These are phyloP conservation scores for Suhomyces panamericanus DNA, from an alignment of 1,139 yeast species.

Conservation along the genomic window DNA sequence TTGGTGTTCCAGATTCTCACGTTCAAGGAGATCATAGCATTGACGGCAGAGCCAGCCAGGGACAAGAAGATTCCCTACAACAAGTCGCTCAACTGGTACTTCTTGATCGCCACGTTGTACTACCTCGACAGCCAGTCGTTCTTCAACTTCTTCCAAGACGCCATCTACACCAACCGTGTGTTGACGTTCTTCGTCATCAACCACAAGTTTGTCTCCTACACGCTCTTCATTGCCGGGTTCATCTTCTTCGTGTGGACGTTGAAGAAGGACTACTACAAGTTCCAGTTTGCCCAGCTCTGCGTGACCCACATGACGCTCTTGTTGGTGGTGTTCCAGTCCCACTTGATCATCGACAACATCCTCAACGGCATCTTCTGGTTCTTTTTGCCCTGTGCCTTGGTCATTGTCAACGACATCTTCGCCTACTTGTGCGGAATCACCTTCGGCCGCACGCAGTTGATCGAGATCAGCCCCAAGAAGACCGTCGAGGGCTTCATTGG, in stretches of 20 bases:
- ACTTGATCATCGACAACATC: constrained; percentile 86
- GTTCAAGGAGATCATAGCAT: constrained; percentile 87
- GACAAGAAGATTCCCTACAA: constrained; percentile 83
- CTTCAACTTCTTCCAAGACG: constrained; percentile 56
- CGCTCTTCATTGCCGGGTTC: constrained; percentile 84
- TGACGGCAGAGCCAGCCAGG: constrained; percentile 80
- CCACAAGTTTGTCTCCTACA: constrained; percentile 82
- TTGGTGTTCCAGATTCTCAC: constrained; percentile 75
- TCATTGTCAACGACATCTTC: constrained; percentile 91
- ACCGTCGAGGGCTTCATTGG: constrained; percentile 98
- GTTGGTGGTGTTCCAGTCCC: constrained; percentile 91
- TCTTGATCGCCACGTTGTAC: constrained; percentile 75
- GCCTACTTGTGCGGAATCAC: constrained; percentile 97
- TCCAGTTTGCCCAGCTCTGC: constrained; percentile 93
- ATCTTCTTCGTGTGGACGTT: constrained; percentile 86
- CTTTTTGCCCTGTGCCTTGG: constrained; percentile 85
- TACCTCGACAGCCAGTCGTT: constrained; percentile 86
- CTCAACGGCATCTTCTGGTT: constrained; percentile 94
- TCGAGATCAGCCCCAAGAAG: constrained; percentile 93
- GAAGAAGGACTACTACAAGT: constrained; percentile 83
- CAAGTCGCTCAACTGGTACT: constrained; percentile 87
- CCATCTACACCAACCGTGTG: constrained; percentile 43
- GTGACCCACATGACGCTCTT: constrained; percentile 92
- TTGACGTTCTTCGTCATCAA: constrained; percentile 53
- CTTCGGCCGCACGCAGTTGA: constrained; percentile 89